Percentiles rank a stretch among this genome's conserved stretches.
These are phyloP conservation scores for Curvularia verruculosa DNA, from an alignment of 2,329 filamentous ascomycete species.

Conservation along the genomic window DNA sequence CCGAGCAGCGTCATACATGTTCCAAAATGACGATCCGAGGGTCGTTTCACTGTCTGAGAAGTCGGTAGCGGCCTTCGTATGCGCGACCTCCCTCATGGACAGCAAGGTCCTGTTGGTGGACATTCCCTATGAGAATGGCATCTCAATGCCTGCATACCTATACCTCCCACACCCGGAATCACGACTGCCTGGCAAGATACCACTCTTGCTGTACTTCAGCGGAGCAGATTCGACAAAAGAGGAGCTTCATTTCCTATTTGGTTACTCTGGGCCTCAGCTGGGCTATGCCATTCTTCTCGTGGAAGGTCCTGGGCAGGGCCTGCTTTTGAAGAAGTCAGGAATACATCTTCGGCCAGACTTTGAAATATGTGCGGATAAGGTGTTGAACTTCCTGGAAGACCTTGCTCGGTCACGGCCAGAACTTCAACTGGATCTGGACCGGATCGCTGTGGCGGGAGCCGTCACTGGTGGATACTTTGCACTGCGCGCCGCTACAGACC, in stretches of 20 bases:
- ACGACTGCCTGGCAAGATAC: neutral
- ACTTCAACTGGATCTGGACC: neutral
- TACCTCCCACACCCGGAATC: neutral
- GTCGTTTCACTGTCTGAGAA: neutral
- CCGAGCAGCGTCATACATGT: neutral
- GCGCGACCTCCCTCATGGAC: neutral
- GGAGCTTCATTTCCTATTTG: neutral
- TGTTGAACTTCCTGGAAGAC: neutral
- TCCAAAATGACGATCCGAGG: neutral
- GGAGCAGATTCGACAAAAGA: neutral
- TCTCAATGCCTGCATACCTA: neutral
- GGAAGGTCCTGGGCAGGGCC: neutral
- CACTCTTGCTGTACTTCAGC: neutral
- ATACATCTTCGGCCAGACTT: neutral
- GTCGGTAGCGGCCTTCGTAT: neutral
- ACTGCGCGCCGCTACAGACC: neutral
- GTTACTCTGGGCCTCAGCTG: neutral
- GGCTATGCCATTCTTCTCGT: neutral
- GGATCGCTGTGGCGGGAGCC: neutral
- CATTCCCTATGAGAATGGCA: neutral
- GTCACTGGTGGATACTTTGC: neutral
- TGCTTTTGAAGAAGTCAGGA: neutral
- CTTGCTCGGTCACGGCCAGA: neutral
- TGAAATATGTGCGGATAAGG: neutral
- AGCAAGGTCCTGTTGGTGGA: neutral